Evolutionary conservation across 1,139 yeast genomes (phyloP).

Genomic region (Yamadazyma trypodendri): DNA sequence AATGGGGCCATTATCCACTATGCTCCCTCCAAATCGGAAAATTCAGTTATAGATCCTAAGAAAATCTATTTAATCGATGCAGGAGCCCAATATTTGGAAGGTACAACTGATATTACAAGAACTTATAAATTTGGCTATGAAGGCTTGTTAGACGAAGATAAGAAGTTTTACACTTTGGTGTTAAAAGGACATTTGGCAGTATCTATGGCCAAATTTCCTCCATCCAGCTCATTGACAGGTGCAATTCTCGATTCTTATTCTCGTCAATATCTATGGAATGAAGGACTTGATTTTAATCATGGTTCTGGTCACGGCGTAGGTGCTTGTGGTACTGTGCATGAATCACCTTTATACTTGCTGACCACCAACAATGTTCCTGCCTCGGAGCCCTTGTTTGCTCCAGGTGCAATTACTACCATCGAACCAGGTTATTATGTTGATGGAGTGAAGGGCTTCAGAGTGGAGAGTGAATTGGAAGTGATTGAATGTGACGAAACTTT

Average conservation of each 20-base stretch:
- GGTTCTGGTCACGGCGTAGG: constrained; percentile 67
- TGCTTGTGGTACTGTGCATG: constrained; percentile 56
- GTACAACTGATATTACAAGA: constrained; percentile 60
- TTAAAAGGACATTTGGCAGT: constrained; percentile 56
- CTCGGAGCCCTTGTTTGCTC: constrained; percentile 30
- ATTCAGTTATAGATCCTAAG: constrained; percentile 40
- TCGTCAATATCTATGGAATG: constrained; percentile 52
- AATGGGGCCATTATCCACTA: constrained; percentile 58
- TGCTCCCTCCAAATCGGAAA: constrained; percentile 46
- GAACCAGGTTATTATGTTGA: constrained; percentile 60
- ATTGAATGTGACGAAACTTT: constrained; percentile 31
- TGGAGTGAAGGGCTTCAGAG: constrained; percentile 51
- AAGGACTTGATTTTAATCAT: constrained; percentile 53
- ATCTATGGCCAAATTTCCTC: constrained; percentile 51
- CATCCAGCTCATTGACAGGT: constrained; percentile 39
- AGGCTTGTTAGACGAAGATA: constrained; percentile 24
- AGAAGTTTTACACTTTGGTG: constrained; percentile 49
- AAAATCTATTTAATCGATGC: constrained; percentile 49
- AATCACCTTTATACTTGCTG: constrained; percentile 52
- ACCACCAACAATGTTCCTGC: constrained; percentile 37
- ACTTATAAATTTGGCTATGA: constrained; percentile 43
- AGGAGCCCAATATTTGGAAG: constrained; percentile 58
- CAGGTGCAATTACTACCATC: constrained; percentile 52
- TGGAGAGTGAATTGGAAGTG: constrained; percentile 52
- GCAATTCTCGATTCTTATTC: constrained; percentile 50